Evolutionary conservation across 2,329 filamentous ascomycete genomes (phyloP), one percentile per base, ranked within the genome.

Genomic region (Alternaria hordeiaustralica): DNA sequence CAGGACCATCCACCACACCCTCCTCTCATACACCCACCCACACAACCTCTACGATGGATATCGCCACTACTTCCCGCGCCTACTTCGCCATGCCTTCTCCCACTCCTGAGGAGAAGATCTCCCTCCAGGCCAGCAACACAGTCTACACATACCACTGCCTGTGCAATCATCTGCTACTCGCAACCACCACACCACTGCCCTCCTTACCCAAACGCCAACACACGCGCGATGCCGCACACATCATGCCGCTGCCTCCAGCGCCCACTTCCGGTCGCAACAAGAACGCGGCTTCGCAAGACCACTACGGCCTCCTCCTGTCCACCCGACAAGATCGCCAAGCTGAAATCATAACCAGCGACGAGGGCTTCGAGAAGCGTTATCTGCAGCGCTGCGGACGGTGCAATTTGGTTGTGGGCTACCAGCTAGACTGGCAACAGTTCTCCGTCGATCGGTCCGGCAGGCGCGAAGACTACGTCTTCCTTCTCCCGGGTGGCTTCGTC

Each of bases 331-430:
- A 88, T 61, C 75, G 80, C 1, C 84, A 83, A 43, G 76, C 85
- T 6, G 82, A 84, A 11, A 79, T 90, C 0, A 80, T 90, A 7
- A 80, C 85, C 2, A 82, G 86, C 11, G 84, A 85, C 65, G 87
- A 90, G 62, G 90, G 90, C 6, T 91, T 91, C 65, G 90, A 92
- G 81, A 91, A 90, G 81, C 79, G 90, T 18, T 82, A 85, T 60
- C 69, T 88, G 5, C 81, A 87, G 66, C 82, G 86, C 21, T 92
- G 90, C 78, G 84, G 82, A 12, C 80, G 89, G 60, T 92, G 90
- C 80, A 82, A 83, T 30, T 75, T 90, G 26, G 83, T 86, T 1
- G 82, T 91, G 47, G 90, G 87, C 26, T 92, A 92, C 80, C 83
- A 86, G 71, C 77, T 92, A 45, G 87, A 88, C 70, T 79, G 79